Evolutionary conservation across 495 filamentous ascomycete genomes (phyloP).

Genomic region (Penicillium pancosmium): DNA sequence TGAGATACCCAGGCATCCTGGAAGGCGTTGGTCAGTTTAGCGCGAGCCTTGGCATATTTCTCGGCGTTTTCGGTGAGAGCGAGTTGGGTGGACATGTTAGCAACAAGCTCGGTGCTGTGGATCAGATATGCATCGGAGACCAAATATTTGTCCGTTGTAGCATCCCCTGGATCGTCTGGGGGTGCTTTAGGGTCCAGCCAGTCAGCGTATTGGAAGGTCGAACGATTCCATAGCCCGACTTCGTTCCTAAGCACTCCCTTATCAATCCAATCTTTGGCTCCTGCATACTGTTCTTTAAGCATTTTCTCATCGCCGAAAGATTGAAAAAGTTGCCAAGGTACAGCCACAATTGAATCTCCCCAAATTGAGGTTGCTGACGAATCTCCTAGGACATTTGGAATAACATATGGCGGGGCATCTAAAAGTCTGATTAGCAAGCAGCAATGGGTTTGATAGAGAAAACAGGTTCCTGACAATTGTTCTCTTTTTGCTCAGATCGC

Average conservation of each 20-base stretch:
- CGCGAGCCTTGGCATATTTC: neutral
- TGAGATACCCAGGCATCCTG: constrained; percentile 2
- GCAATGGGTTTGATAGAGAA: neutral
- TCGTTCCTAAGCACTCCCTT: constrained; percentile 1
- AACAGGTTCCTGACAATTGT: neutral
- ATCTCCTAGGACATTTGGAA: neutral
- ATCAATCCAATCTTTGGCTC: constrained; percentile 4
- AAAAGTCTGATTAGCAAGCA: neutral
- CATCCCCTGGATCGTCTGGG: neutral
- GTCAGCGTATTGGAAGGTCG: constrained; percentile 2
- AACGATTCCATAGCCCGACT: neutral
- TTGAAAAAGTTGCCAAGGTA: constrained; percentile 3
- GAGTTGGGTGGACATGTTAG: neutral
- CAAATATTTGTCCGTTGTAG: neutral
- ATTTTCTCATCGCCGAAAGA: neutral
- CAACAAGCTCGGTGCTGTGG: neutral
- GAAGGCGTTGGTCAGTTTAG: constrained; percentile 1
- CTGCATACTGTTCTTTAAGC: neutral
- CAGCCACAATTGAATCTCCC: constrained; percentile 3
- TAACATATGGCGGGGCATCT: constrained; percentile 1
- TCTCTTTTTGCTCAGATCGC: neutral
- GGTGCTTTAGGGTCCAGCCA: constrained; percentile 1
- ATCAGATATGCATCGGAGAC: constrained; percentile 4
- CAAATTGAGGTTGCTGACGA: neutral
- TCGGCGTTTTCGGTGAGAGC: neutral